These are phyloP conservation scores for Calonectria hawksworthii DNA, from an alignment of 2,329 filamentous ascomycete species.

Conservation along the genomic window DNA sequence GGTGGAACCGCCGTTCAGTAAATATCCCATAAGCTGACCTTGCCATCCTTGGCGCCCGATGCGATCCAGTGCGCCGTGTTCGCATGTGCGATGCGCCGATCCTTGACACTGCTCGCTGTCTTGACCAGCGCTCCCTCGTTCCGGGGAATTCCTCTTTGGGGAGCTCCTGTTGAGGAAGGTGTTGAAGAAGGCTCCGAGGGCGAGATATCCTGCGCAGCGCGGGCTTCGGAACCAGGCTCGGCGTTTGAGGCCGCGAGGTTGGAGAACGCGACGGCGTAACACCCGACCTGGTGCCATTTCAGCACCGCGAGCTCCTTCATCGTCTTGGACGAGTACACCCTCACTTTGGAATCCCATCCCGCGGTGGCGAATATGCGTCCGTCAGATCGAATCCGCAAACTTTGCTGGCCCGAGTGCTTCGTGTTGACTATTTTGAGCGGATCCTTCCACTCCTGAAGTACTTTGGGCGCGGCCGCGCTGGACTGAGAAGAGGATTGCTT, in stretches of 20 bases:
- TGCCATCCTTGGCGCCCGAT: slow-evolving; percentile 93
- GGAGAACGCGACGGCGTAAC: slow-evolving; percentile 85
- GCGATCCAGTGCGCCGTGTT: slow-evolving; percentile 88
- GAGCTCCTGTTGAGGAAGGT: not conserved
- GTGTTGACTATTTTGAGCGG: slow-evolving; percentile 78
- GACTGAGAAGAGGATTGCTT: slow-evolving; percentile 15
- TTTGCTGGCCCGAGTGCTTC: slow-evolving; percentile 92
- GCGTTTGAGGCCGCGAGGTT: slow-evolving; percentile 47
- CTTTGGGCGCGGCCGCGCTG: slow-evolving; percentile 23
- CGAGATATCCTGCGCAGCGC: not conserved
- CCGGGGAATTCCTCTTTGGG: not conserved
- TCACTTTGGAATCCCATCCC: slow-evolving; percentile 88
- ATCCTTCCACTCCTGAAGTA: slow-evolving; percentile 53
- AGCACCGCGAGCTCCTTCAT: slow-evolving; percentile 91
- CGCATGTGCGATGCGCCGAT: slow-evolving; percentile 74
- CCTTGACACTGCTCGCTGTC: slow-evolving; percentile 63
- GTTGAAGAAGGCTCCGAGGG: not conserved
- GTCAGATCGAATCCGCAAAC: slow-evolving; percentile 82
- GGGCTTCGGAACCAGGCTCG: slow-evolving; percentile 35
- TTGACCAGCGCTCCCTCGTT: slow-evolving; percentile 15
- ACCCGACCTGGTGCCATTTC: slow-evolving; percentile 94
- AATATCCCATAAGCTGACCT: slow-evolving; percentile 95
- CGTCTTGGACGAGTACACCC: slow-evolving; percentile 85
- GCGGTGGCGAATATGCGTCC: slow-evolving; percentile 88
- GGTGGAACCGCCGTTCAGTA: slow-evolving; percentile 65